A percentile compares a stretch with the other conserved stretches of the same genome.
phyloP scores from a whole-genome alignment of 2,329 filamentous ascomycete species.

The Xylariaceae sp. region DNA sequence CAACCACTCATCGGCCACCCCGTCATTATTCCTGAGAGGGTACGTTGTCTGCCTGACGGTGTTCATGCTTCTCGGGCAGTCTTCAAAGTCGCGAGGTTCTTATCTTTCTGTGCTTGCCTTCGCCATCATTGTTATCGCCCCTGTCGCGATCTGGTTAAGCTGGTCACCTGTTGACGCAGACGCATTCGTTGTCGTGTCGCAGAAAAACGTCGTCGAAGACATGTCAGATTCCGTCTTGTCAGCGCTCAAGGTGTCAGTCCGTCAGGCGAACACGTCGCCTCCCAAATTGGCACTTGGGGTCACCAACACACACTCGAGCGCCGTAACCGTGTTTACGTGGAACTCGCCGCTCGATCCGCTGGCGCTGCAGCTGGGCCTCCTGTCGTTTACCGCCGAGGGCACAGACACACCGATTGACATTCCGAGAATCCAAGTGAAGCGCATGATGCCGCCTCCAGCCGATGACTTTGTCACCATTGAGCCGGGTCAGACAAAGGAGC shows the following conservation, averaged over 20 bases:
- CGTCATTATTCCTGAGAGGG: not conserved
- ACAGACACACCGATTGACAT: conserved; percentile 34
- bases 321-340: conserved; percentile 41
- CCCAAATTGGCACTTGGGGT: conserved; percentile 36
- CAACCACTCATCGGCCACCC: conserved; percentile 5
- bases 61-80: conserved; percentile 18
- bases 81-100: conserved; percentile 10
- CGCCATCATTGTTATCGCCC: conserved; percentile 9
- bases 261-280: conserved; percentile 26
- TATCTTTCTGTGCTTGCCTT: conserved; percentile 18
- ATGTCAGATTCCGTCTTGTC: conserved; percentile 24
- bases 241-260: conserved; percentile 29
- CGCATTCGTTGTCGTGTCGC: not conserved
- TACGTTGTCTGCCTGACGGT: not conserved
- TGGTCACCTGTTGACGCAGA: conserved; percentile 3
- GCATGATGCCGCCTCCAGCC: conserved; percentile 38
- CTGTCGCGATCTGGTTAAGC: conserved; percentile 20
- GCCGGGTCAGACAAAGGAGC: conserved; percentile 34
- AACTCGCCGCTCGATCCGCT: conserved; percentile 42
- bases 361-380: conserved; percentile 38
- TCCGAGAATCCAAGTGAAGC: conserved; percentile 35
- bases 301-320: conserved; percentile 36
- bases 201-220: conserved; percentile 14
- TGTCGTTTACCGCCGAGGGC: conserved; percentile 36
- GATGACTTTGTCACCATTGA: conserved; percentile 38